Evolutionary conservation across 257 asterid species (phyloP), one percentile per base, ranked within the genome.

Genomic region (Scutellaria minor): DNA sequence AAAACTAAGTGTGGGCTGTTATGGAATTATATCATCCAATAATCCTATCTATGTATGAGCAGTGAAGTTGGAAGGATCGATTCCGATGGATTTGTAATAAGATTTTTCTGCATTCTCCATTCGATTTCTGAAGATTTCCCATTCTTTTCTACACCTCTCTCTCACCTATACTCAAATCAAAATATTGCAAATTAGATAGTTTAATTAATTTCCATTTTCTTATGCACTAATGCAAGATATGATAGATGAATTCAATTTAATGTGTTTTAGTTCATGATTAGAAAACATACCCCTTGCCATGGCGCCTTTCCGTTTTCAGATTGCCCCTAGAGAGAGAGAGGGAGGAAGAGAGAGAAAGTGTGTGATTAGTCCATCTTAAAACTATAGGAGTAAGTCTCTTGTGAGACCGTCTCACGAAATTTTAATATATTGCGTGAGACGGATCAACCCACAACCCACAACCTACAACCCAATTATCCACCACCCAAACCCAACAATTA

Each of bases 71-170:
- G 83, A 64, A 20, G 83, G 82, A 75, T 87, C 85, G 35, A 83
- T 58, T 70, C 91, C 95, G 7, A 77, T 78, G 35, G 85, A 80
- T 77, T 76, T 68, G 84, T 75, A 81, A 68, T 87, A 90, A 47
- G 84, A 83, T 50, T 79, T 83, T 68, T 93, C 97, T 7, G 98
- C 97, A 51, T 67, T 78, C 50, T 70, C 68, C 78, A 93, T 15
- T 79, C 98, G 80, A 13, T 22, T 15, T 72, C 71, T 85, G 77
- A 93, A 90, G 86, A 93, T 85, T n/a, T 65, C 72, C 98, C 98
- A 90, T 77, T 93, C 96, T 13, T 47, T 80, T 77, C 53, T 68
- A 60, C 98, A 90, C 81, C 98, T 84, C 61, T 70, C 80, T 48
- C 96, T 79, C 77, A 92, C 96, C 95, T 91, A 75, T 24, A 75